These are phyloP conservation scores for Massarina eburnea DNA, from an alignment of 2,329 filamentous ascomycete species.

Conservation along the genomic window DNA sequence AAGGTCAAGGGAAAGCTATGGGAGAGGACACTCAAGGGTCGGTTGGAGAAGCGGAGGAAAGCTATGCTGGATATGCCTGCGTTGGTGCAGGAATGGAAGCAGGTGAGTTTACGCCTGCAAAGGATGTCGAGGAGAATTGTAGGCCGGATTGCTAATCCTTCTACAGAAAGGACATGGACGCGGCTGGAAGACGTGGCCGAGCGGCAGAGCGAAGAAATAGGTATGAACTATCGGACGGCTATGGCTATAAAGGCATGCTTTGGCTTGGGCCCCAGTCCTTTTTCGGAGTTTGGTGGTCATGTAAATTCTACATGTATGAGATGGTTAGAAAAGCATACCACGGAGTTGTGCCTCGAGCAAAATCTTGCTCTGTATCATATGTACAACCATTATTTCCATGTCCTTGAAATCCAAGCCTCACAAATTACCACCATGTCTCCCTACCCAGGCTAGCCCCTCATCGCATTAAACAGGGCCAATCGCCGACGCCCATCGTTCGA, in stretches of 20 bases:
- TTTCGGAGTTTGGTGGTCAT: slow-evolving; percentile 1
- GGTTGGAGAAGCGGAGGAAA: slow-evolving; percentile 84
- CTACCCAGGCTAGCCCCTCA: neutral
- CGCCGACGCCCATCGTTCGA: slow-evolving; percentile 20
- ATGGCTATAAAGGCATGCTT: neutral
- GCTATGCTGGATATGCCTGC: slow-evolving; percentile 95
- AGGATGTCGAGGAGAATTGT: neutral
- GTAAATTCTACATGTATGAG: slow-evolving; percentile 21
- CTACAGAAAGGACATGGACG: slow-evolving; percentile 67
- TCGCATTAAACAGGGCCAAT: slow-evolving; percentile 17
- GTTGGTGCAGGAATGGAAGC: slow-evolving; percentile 90
- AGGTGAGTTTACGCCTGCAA: slow-evolving; percentile 57
- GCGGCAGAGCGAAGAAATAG: slow-evolving; percentile 29
- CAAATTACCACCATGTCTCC: neutral
- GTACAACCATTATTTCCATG: neutral
- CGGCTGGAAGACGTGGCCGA: slow-evolving; percentile 75
- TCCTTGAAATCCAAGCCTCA: neutral
- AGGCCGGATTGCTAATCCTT: slow-evolving; percentile 38
- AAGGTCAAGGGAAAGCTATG: slow-evolving; percentile 93
- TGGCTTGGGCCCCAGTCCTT: neutral
- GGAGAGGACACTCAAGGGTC: slow-evolving; percentile 81
- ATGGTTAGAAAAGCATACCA: slow-evolving; percentile 6
- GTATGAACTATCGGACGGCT: neutral
- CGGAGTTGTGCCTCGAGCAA: slow-evolving; percentile 1
- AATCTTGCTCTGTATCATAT: neutral